A percentile compares a stretch with the other conserved stretches of the same genome.
Evolutionary conservation across 2,329 filamentous ascomycete species (phyloP).

Genomic region (Arthrinium puccinioides): DNA sequence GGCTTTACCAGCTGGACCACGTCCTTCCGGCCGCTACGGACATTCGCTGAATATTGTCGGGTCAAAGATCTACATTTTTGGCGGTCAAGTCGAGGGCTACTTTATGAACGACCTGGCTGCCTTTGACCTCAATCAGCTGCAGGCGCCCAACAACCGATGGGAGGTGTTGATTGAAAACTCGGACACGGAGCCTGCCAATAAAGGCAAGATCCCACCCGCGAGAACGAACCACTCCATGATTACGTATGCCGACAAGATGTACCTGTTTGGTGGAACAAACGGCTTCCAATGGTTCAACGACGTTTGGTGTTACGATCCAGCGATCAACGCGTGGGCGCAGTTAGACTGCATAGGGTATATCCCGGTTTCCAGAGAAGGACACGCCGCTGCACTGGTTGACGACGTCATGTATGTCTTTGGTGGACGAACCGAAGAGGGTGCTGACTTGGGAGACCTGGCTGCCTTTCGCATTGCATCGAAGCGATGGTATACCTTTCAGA

Average conservation of each 20-base stretch:
- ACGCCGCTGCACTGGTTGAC: slow-evolving; percentile 86
- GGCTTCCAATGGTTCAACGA: slow-evolving; percentile 98
- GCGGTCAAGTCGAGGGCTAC: slow-evolving; percentile 91
- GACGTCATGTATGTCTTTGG: slow-evolving; percentile 99
- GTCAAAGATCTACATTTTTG: slow-evolving; percentile 96
- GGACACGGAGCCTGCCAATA: slow-evolving; percentile 50
- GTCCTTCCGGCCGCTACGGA: slow-evolving; percentile 87
- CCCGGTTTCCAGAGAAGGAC: slow-evolving; percentile 85
- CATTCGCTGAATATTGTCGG: slow-evolving; percentile 95
- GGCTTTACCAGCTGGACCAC: slow-evolving; percentile 76
- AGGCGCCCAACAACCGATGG: slow-evolving; percentile 88
- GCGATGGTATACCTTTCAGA: slow-evolving; percentile 98
- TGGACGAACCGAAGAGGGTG: slow-evolving; percentile 86
- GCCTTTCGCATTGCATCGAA: slow-evolving; percentile 69
- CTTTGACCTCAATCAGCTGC: slow-evolving; percentile 91
- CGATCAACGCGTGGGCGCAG: slow-evolving; percentile 75
- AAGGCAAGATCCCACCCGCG: slow-evolving; percentile 70
- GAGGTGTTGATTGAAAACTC: slow-evolving; percentile 80
- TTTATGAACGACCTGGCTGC: slow-evolving; percentile 97
- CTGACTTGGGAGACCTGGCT: slow-evolving; percentile 86
- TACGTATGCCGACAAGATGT: slow-evolving; percentile 88
- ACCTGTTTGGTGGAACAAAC: slow-evolving; percentile 95
- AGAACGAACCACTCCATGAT: slow-evolving; percentile 93
- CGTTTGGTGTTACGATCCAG: slow-evolving; percentile 91
- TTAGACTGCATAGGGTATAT: slow-evolving; percentile 98